Evolutionary conservation across 73 alveolate genomes (phyloP).

Genomic region (Paramecium caudatum): DNA sequence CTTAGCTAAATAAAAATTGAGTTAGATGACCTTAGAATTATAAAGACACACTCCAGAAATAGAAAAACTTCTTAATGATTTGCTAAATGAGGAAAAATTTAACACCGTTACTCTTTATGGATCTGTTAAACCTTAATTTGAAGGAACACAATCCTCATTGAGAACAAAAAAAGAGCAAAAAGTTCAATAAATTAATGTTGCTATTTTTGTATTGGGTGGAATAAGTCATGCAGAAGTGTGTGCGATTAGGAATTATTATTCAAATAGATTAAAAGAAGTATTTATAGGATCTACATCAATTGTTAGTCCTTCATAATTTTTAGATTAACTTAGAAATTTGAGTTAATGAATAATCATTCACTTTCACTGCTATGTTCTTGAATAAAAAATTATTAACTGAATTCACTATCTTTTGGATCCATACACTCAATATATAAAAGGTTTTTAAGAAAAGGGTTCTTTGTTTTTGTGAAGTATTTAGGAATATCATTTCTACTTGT

Average conservation of each 20-base stretch:
- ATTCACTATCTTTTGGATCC: constrained; percentile 39
- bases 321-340: constrained; percentile 18
- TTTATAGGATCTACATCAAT: constrained; percentile 27
- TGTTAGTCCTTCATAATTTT: neutral
- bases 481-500: constrained; percentile 64
- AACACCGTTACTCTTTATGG: constrained; percentile 16
- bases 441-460: constrained; percentile 51
- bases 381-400: constrained; percentile 29
- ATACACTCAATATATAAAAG: constrained; percentile 3
- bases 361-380: constrained; percentile 11
- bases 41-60: constrained; percentile 47
- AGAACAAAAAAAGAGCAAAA: constrained; percentile 2
- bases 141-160: neutral
- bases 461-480: constrained; percentile 4
- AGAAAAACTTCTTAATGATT: neutral
- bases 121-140: neutral
- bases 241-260: constrained; percentile 5
- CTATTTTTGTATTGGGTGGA: constrained; percentile 20
- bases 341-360: constrained; percentile 54
- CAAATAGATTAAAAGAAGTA: neutral
- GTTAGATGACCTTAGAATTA: constrained; percentile 56
- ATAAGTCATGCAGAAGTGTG: constrained; percentile 47
- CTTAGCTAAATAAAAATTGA: constrained; percentile 55
- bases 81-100: constrained; percentile 13
- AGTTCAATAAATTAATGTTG: constrained; percentile 31